Percentiles rank a stretch among this genome's conserved stretches.
These are phyloP conservation scores for Trametes cingulata DNA, from an alignment of 768 basidiomycete species.

Conservation along the genomic window DNA sequence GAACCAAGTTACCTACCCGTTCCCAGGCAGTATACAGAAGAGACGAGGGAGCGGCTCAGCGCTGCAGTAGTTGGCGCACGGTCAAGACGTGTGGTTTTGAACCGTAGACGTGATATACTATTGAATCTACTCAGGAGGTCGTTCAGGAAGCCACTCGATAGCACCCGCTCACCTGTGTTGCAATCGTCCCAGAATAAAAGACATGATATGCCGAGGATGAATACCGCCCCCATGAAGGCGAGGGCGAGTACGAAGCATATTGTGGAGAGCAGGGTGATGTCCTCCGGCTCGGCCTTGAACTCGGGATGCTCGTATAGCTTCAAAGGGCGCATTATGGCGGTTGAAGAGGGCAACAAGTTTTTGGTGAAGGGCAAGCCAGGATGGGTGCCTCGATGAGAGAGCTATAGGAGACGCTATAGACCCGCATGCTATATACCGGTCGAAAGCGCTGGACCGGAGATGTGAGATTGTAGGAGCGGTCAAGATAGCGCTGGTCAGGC, in stretches of 20 bases:
- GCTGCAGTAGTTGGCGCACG: constrained; percentile 16
- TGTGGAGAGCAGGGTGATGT: constrained; percentile 30
- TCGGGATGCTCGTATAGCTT: constrained; percentile 28
- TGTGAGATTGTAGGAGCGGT: neutral
- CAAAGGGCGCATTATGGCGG: constrained; percentile 17
- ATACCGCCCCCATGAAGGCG: constrained; percentile 24
- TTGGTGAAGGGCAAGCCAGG: neutral
- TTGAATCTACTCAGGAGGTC: neutral
- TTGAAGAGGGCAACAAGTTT: neutral
- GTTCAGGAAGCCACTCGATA: neutral
- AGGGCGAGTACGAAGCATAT: constrained; percentile 29
- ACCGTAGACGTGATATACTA: constrained; percentile 16
- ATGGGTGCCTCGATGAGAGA: neutral
- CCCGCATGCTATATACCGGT: neutral
- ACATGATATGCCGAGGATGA: constrained; percentile 27
- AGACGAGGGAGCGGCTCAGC: neutral
- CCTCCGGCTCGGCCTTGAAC: constrained; percentile 20
- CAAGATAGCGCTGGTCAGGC: neutral
- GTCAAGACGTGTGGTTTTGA: constrained; percentile 18
- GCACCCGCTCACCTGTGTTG: constrained; percentile 21
- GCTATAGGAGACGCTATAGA: neutral
- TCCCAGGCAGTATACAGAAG: neutral
- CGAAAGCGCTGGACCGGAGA: neutral
- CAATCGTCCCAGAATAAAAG: constrained; percentile 28
- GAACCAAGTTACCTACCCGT: too few species aligned